A percentile compares a stretch with the other conserved stretches of the same genome.
Evolutionary conservation across 2,329 filamentous ascomycete species (phyloP).

Genomic region (Epichloe gansuensis): DNA sequence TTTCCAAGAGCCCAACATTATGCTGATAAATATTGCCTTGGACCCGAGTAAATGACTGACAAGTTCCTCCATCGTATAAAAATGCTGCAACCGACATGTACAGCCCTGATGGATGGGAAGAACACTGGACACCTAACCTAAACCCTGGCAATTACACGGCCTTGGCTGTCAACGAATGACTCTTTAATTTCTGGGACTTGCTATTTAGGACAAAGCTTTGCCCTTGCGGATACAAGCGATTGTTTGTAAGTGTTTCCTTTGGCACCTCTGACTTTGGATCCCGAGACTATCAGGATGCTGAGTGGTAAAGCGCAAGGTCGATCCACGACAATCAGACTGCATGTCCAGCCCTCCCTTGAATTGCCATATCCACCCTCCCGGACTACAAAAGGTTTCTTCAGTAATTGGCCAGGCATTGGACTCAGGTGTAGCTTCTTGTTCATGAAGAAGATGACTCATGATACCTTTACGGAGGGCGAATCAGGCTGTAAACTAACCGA

Average conservation of each 20-base stretch:
- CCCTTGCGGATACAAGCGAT: conserved; percentile 56
- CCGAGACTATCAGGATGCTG: too few species aligned
- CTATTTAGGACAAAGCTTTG: conserved; percentile 78
- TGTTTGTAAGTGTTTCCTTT: conserved; percentile 7
- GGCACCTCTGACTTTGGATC: too few species aligned
- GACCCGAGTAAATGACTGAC: not conserved
- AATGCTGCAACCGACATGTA: conserved; percentile 29
- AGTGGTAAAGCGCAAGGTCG: too few species aligned
- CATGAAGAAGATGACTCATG: not conserved
- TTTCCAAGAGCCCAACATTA: not conserved
- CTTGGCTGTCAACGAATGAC: too few species aligned
- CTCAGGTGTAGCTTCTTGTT: not conserved
- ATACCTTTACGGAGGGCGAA: not conserved
- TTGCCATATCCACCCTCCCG: too few species aligned
- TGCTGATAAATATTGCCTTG: not conserved
- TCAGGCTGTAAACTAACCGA: not conserved
- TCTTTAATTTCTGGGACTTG: conserved; percentile 28
- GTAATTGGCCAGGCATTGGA: too few species aligned
- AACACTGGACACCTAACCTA: conserved; percentile 48
- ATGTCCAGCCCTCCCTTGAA: too few species aligned
- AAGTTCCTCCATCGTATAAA: conserved; percentile 14
- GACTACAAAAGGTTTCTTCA: too few species aligned
- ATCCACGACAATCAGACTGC: too few species aligned
- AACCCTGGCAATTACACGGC: conserved; percentile 45
- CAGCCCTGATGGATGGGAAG: conserved; percentile 55